A percentile compares a stretch with the other conserved stretches of the same genome.
phyloP scores from a whole-genome alignment of 1,139 yeast species.

The Barnettozyma hawaiiensis region DNA sequence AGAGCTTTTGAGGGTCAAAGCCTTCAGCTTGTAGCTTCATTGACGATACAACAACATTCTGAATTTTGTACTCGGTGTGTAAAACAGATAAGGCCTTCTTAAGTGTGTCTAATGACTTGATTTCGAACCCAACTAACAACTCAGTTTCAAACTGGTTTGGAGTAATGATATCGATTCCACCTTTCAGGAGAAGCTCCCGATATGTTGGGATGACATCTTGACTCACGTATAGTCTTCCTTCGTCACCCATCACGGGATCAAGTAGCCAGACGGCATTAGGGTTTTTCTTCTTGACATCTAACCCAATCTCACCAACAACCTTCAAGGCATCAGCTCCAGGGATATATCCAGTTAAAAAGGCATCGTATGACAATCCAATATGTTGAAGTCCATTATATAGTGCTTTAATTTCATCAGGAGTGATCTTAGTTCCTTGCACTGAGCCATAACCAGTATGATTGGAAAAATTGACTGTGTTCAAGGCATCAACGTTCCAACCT shows the following conservation, averaged over 20 bases:
- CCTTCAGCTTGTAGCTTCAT: conserved; percentile 19
- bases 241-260: conserved; percentile 78
- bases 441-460: conserved; percentile 65
- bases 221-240: conserved; percentile 60
- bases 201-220: conserved; percentile 51
- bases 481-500: conserved; percentile 65
- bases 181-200: conserved; percentile 35
- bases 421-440: conserved; percentile 35
- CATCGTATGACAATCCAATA: conserved; percentile 36
- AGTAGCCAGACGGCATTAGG: conserved; percentile 38
- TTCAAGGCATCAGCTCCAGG: conserved; percentile 44
- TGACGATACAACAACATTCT: conserved; percentile 47
- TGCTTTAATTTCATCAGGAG: conserved; percentile 26
- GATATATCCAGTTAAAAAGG: conserved; percentile 54
- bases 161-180: conserved; percentile 51
- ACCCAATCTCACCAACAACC: conserved; percentile 29
- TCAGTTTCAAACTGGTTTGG: conserved; percentile 76
- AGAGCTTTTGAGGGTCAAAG: conserved; percentile 8
- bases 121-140: conserved; percentile 42
- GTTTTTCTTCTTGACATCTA: conserved; percentile 22
- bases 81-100: conserved; percentile 37
- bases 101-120: conserved; percentile 35
- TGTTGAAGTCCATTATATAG: conserved; percentile 32
- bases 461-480: conserved; percentile 60
- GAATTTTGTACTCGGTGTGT: conserved; percentile 37